Base-by-base conservation (phyloP, 805 yeast genomes). In the Ogataea degrootiae region DNA sequence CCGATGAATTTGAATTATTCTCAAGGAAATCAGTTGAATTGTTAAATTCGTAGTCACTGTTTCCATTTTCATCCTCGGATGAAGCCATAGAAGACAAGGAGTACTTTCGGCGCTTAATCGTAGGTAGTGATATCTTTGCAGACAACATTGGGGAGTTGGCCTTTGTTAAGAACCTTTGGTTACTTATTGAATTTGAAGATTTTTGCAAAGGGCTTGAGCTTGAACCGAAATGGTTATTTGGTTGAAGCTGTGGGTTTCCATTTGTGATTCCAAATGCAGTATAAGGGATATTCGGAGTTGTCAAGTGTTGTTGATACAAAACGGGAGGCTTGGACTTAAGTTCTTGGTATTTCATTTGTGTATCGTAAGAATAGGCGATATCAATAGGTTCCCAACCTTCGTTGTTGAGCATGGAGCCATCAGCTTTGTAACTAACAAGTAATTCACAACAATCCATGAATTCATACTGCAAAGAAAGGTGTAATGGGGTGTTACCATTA, bases 401-500 rank as follows among this genome's bases (percentile, higher is more conserved):
- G 14, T 66, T 61, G 62, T 87, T 87, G 34, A 69, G 61, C 21
- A 73, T 57, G 21, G 70, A 65, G 36, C 73, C 74, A 49, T 80
- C 76, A 1, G 80, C 77, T 19, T 74, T 71, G 31, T 77, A 69
- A 16, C 68, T 70, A 0, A 83, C 63, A 39, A 86, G 65, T 34
- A 83, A 60, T 44, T 76, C 72, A 51, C 81, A 65, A 41, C 87
- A 81, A 42, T 76, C 76, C 15, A 77, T 57, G 50, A 79, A 77
- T 6, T 91, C 92, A 56, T 74, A 79, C 46, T 85, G 83, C 54
- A 87, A 75, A 0, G 97, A 96, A 44, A 85, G 71, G 65, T 92
- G 98, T 38, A 92, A 68, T 0, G 96, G 88, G 2, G 96, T 83
- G 59, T 89, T 87, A 1, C 94, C 96, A 15, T 77, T 77, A 9